These are phyloP conservation scores for Coccomyxa sp. DNA, from an alignment of 139 green algal species.

Conservation along the genomic window DNA sequence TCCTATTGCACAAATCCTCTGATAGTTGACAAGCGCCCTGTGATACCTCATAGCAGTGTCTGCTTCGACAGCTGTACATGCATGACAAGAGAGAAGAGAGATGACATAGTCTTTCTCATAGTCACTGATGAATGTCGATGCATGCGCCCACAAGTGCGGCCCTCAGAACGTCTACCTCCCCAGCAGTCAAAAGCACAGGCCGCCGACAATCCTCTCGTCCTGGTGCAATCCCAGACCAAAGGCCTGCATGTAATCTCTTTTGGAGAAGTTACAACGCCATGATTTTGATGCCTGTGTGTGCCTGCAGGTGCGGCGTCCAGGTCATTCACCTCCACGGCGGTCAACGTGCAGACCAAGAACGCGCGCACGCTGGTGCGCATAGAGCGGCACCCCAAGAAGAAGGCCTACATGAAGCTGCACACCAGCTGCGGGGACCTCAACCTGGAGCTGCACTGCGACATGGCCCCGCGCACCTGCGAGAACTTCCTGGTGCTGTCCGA, in stretches of 20 bases:
- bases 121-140: too few relatives aligned
- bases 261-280: background rate
- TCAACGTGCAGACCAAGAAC: conserved; percentile 51
- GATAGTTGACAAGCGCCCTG: too few relatives aligned
- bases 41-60: too few relatives aligned
- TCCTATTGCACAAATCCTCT: background rate
- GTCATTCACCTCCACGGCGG: conserved; percentile 83
- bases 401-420: conserved; percentile 82
- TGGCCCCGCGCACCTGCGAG: conserved; percentile 84
- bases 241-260: background rate
- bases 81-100: too few relatives aligned
- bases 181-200: too few relatives aligned
- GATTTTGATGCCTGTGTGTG: background rate
- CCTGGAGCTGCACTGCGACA: conserved; percentile 88
- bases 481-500: conserved; percentile 92
- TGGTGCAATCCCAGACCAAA: background rate
- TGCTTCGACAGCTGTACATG: too few relatives aligned
- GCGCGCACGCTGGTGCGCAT: conserved; percentile 39
- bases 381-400: conserved; percentile 77
- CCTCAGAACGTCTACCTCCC: too few relatives aligned
- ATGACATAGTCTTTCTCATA: too few relatives aligned
- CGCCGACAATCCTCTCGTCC: too few relatives aligned
- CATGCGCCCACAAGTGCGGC: too few relatives aligned
- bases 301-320: conserved; percentile 45
- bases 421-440: conserved; percentile 86